Percentiles rank a stretch among this genome's conserved stretches.
Evolutionary conservation across 1,284 basidiomycete species (phyloP).

Genomic region (Ustilago curta): DNA sequence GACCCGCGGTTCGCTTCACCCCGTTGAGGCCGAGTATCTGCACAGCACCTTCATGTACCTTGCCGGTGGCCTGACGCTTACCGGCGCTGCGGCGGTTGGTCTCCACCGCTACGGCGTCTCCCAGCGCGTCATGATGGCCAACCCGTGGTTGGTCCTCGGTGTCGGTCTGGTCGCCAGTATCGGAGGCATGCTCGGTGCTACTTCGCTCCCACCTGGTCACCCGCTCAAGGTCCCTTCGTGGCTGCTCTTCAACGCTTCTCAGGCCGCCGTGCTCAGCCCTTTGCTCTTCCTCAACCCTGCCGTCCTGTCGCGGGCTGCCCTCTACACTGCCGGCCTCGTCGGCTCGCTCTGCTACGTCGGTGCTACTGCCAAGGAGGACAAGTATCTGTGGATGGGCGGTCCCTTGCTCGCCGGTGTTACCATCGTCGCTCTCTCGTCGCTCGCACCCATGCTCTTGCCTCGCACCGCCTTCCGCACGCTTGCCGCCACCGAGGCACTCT

Average conservation of each 20-base stretch:
- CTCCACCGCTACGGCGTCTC: conserved; percentile 82
- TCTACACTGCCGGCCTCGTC: conserved; percentile 87
- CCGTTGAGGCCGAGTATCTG: conserved; percentile 72
- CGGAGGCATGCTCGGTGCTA: conserved; percentile 69
- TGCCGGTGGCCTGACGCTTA: conserved; percentile 81
- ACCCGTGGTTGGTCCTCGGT: conserved; percentile 88
- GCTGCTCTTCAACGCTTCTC: conserved; percentile 82
- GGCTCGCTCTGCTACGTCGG: conserved; percentile 85
- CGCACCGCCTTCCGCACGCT: conserved; percentile 80
- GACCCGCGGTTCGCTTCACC: conserved; percentile 59
- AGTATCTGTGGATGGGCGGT: conserved; percentile 82
- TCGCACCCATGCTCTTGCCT: conserved; percentile 88
- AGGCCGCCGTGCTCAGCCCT: conserved; percentile 77
- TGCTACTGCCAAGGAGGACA: conserved; percentile 86
- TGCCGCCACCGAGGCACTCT: conserved; percentile 81
- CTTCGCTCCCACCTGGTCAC: conserved; percentile 62
- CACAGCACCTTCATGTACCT: conserved; percentile 87
- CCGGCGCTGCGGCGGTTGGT: conserved; percentile 80
- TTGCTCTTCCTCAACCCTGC: conserved; percentile 88
- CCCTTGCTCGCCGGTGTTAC: conserved; percentile 79
- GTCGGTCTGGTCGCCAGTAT: conserved; percentile 76
- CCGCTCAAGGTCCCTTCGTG: conserved; percentile 69
- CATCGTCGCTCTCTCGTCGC: conserved; percentile 83
- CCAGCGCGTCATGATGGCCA: conserved; percentile 81
- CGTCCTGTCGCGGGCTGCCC: conserved; percentile 85